A percentile compares a stretch with the other conserved stretches of the same genome.
phyloP scores from a whole-genome alignment of 2,329 filamentous ascomycete genomes.

The Cordyceps javanica region DNA sequence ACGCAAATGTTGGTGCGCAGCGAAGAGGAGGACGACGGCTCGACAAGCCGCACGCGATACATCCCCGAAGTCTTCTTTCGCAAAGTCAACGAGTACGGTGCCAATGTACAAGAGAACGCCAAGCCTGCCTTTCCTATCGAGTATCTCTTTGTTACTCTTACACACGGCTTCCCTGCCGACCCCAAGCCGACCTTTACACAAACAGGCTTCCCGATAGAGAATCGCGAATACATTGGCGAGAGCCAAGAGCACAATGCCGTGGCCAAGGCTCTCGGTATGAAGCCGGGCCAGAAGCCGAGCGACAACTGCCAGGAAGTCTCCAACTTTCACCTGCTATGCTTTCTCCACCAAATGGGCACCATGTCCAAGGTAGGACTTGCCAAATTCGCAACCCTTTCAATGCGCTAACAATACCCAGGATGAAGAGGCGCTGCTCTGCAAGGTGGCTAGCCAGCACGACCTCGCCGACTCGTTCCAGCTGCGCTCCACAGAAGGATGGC shows the following conservation, averaged over 20 bases:
- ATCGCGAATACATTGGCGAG: conserved; percentile 80
- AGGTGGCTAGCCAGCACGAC: conserved; percentile 75
- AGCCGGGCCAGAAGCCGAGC: conserved; percentile 51
- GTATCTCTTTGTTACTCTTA: conserved; percentile 91
- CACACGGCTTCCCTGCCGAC: conserved; percentile 86
- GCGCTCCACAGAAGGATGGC: conserved; percentile 84
- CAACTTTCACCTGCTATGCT: conserved; percentile 92
- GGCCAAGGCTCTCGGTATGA: conserved; percentile 61
- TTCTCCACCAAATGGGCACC: conserved; percentile 72
- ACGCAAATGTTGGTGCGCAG: conserved; percentile 90
- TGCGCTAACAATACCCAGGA: conserved; percentile 52
- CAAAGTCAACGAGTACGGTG: conserved; percentile 91
- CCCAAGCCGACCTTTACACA: conserved; percentile 71
- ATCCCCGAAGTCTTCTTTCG: conserved; percentile 98
- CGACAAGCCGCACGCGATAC: conserved; percentile 66
- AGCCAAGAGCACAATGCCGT: conserved; percentile 70
- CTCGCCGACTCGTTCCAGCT: conserved; percentile 76
- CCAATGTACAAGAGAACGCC: conserved; percentile 93
- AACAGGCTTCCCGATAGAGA: conserved; percentile 80
- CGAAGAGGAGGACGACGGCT: conserved; percentile 77
- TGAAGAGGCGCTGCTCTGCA: conserved; percentile 79
- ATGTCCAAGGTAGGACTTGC: conserved; percentile 67
- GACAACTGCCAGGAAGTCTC: conserved; percentile 65
- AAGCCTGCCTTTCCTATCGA: conserved; percentile 96
- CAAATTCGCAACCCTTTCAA: conserved; percentile 3